A percentile compares a stretch with the other conserved stretches of the same genome.
phyloP scores from a whole-genome alignment of 352 stramenopile genomes.

The Globisporangium takayamanum region DNA sequence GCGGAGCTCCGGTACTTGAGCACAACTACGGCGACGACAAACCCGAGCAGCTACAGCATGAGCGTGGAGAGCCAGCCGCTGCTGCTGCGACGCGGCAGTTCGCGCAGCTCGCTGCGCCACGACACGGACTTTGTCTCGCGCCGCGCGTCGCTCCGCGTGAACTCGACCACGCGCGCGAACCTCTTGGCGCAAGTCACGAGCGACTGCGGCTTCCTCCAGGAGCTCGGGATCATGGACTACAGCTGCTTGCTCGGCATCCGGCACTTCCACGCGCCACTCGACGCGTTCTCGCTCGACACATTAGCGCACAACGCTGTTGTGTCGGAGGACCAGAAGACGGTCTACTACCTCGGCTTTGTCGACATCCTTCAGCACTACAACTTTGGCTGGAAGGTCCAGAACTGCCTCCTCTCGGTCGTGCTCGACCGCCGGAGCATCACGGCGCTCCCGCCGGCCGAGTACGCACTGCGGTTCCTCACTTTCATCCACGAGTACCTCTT shows the following conservation, averaged over 20 bases:
- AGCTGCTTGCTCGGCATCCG: slow-evolving; percentile 77
- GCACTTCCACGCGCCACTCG: slow-evolving; percentile 41
- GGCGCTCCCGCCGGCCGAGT: slow-evolving; percentile 73
- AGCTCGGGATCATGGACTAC: slow-evolving; percentile 87
- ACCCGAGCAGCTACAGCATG: slow-evolving; percentile 16
- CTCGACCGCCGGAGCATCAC: slow-evolving; percentile 76
- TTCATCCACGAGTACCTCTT: slow-evolving; percentile 84
- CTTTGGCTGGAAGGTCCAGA: slow-evolving; percentile 79
- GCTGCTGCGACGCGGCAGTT: slow-evolving; percentile 43
- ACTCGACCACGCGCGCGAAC: slow-evolving; percentile 64
- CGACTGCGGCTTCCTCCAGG: slow-evolving; percentile 79
- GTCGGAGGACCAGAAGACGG: slow-evolving; percentile 53
- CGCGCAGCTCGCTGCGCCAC: slow-evolving; percentile 57
- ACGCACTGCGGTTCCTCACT: slow-evolving; percentile 78
- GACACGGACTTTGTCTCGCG: slow-evolving; percentile 77
- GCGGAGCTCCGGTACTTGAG: slow-evolving; percentile 1
- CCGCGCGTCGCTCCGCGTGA: slow-evolving; percentile 59
- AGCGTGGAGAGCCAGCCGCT: slow-evolving; percentile 50
- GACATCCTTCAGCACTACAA: slow-evolving; percentile 86
- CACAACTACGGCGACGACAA: slow-evolving; percentile 18
- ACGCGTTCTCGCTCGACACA: slow-evolving; percentile 38
- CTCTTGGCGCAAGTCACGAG: slow-evolving; percentile 74
- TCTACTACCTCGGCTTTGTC: slow-evolving; percentile 84
- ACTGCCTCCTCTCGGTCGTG: slow-evolving; percentile 62
- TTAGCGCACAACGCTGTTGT: slow-evolving; percentile 75